Evolutionary conservation across 768 basidiomycete species (phyloP).

Genomic region (Paxillus involutus): DNA sequence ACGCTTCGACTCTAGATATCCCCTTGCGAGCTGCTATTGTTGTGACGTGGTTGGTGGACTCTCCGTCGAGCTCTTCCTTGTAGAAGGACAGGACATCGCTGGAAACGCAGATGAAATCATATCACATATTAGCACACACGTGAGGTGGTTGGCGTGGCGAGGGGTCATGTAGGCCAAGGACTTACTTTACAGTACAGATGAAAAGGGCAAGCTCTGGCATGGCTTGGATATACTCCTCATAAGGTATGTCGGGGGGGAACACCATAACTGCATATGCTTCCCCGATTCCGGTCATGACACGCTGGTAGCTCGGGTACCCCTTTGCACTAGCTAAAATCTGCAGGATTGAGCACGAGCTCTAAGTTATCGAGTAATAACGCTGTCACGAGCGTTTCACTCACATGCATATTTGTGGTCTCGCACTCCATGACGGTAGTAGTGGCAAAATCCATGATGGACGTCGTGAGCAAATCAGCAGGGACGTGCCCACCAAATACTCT

Average conservation of each 20-base stretch:
- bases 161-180: not conserved
- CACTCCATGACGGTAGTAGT: constrained; percentile 34
- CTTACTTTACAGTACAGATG: constrained; percentile 39
- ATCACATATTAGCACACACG: no score
- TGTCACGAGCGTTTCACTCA: not conserved
- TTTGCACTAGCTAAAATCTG: constrained; percentile 24
- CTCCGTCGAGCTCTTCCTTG: constrained; percentile 35
- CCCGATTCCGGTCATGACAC: constrained; percentile 30
- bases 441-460: constrained; percentile 36
- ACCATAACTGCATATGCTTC: constrained; percentile 37
- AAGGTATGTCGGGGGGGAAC: constrained; percentile 33
- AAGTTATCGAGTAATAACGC: not conserved
- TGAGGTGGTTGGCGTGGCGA: no score
- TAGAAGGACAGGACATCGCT: constrained; percentile 40
- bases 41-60: constrained; percentile 33
- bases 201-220: constrained; percentile 36
- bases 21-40: constrained; percentile 21
- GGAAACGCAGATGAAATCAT: not conserved
- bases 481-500: constrained; percentile 25
- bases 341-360: not conserved
- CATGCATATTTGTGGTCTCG: constrained; percentile 29
- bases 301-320: constrained; percentile 25
- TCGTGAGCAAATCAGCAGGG: constrained; percentile 35
- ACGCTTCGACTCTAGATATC: constrained; percentile 25
- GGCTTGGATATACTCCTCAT: constrained; percentile 35